A percentile compares a stretch with the other conserved stretches of the same genome.
phyloP scores from a whole-genome alignment of 805 yeast genomes.

The Dipodascus geniculatus region DNA sequence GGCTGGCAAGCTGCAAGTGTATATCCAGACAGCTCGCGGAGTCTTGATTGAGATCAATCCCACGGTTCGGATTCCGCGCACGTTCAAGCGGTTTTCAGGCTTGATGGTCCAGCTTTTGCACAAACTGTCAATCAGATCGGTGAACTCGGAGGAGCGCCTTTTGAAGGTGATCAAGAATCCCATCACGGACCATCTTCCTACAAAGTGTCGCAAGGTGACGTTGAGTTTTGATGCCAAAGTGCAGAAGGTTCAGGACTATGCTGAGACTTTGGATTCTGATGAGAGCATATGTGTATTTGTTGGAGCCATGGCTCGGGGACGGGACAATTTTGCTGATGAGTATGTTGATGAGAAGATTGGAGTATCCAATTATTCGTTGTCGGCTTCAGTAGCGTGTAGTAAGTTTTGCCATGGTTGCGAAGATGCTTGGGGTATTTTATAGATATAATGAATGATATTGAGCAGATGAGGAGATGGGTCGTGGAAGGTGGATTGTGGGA shows the following conservation, averaged over 20 bases:
- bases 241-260: slow-evolving; percentile 79
- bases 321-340: slow-evolving; percentile 95
- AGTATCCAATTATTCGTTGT: slow-evolving; percentile 85
- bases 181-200: slow-evolving; percentile 90
- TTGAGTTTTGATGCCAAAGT: slow-evolving; percentile 87
- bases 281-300: slow-evolving; percentile 96
- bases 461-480: too few relatives aligned
- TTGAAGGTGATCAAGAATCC: slow-evolving; percentile 94
- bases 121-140: slow-evolving; percentile 84
- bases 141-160: slow-evolving; percentile 88
- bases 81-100: slow-evolving; percentile 95
- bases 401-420: slow-evolving; percentile 98
- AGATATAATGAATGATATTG: slow-evolving; percentile 5
- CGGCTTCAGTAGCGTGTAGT: slow-evolving; percentile 96
- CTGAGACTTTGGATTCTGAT: slow-evolving; percentile 63
- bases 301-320: slow-evolving; percentile 99
- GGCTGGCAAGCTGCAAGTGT: slow-evolving; percentile 93
- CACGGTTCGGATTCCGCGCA: slow-evolving; percentile 92
- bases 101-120: slow-evolving; percentile 95
- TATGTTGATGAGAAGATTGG: slow-evolving; percentile 94
- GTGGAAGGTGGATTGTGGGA: too few relatives aligned
- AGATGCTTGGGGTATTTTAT: slow-evolving; percentile 86
- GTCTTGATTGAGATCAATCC: slow-evolving; percentile 95
- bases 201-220: slow-evolving; percentile 89
- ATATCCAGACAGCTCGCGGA: slow-evolving; percentile 90